Evolutionary conservation across 306 rosid species (phyloP).

Genomic region (Neltuma alba): DNA sequence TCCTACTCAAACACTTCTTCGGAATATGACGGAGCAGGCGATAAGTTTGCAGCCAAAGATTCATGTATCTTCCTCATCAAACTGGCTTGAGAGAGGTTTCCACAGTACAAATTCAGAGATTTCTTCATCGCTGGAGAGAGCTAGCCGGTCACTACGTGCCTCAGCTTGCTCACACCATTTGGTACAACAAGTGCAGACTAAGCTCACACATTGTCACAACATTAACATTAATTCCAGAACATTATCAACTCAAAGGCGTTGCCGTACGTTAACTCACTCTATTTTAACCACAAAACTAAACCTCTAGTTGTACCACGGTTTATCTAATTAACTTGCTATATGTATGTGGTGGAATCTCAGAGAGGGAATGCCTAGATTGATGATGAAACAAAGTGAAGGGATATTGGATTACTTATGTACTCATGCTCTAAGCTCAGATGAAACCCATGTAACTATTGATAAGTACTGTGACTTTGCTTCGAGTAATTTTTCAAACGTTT

Average conservation of each 20-base stretch:
- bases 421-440: conserved; percentile 60
- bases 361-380: conserved; percentile 58
- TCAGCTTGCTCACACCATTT: conserved; percentile 57
- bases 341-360: conserved; percentile 42
- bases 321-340: neutral
- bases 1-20: conserved; percentile 57
- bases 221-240: too few species aligned
- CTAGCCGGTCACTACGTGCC: conserved; percentile 70
- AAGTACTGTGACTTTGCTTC: conserved; percentile 46
- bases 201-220: too few species aligned
- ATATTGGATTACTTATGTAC: conserved; percentile 55
- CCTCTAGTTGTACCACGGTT: neutral
- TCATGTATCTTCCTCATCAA: conserved; percentile 58
- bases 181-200: conserved; percentile 29
- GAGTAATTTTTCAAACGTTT: conserved; percentile 14
- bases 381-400: conserved; percentile 37
- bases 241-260: conserved; percentile 60
- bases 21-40: conserved; percentile 26
- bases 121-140: conserved; percentile 63
- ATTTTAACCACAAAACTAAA: too few species aligned
- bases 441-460: conserved; percentile 47
- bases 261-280: conserved; percentile 38
- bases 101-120: conserved; percentile 54
- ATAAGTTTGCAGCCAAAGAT: conserved; percentile 42
- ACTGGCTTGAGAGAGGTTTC: conserved; percentile 71